Evolutionary conservation across 805 yeast species (phyloP).

Genomic region (Metschnikowia baotianmanensis): DNA sequence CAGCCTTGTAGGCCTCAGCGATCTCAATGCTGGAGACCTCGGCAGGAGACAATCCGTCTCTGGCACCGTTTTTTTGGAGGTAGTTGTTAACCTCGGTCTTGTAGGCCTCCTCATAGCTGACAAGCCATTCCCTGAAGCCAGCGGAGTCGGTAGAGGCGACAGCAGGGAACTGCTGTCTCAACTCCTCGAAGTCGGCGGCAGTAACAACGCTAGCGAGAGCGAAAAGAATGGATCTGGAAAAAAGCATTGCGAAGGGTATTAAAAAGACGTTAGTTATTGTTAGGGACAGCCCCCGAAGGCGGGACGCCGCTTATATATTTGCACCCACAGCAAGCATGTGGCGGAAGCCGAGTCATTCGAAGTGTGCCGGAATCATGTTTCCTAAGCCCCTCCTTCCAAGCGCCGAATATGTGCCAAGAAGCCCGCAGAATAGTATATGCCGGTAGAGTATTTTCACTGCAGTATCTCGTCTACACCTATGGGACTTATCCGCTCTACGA

Average conservation of each 20-base stretch:
- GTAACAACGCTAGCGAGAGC: slow-evolving; percentile 1
- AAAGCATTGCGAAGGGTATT: no score
- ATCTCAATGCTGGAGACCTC: not conserved
- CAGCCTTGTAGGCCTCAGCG: no score
- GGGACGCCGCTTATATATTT: not conserved
- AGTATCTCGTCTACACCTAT: no score
- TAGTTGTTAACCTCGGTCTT: slow-evolving; percentile 1
- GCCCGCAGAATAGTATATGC: no score
- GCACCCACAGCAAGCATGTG: not conserved
- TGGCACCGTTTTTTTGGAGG: not conserved
- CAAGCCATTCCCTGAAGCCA: slow-evolving; percentile 5
- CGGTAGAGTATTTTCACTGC: no score
- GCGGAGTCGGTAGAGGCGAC: slow-evolving; percentile 5
- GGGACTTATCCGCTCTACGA: no score
- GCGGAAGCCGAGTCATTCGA: no score
- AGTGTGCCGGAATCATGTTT: no score
- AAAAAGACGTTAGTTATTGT: no score
- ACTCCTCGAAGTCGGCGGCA: slow-evolving; percentile 1
- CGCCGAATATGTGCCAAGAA: no score
- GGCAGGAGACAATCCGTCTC: not conserved
- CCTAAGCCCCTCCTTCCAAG: no score
- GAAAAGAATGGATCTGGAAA: slow-evolving; percentile 1
- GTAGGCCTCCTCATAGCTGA: slow-evolving; percentile 5
- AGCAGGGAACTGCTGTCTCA: not conserved
- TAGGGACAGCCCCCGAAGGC: not conserved